These are phyloP conservation scores for Acacia acuminata DNA, from an alignment of 306 rosid species.

Conservation along the genomic window DNA sequence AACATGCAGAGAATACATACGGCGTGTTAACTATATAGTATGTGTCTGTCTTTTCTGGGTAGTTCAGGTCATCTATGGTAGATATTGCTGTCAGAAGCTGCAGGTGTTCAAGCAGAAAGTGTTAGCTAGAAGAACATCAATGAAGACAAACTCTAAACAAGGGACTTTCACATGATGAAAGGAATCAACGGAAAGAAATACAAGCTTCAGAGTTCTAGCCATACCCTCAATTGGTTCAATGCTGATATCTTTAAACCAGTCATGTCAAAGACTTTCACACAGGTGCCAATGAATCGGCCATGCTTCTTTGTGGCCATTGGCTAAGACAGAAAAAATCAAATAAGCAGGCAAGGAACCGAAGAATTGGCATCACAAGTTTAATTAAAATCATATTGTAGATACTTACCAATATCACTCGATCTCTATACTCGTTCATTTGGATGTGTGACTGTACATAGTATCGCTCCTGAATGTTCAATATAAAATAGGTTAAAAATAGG, in stretches of 20 bases:
- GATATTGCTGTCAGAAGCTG: constrained; percentile 91
- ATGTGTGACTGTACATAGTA: constrained; percentile 93
- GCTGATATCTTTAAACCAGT: constrained; percentile 90
- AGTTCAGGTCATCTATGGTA: constrained; percentile 92
- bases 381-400: constrained; percentile 6
- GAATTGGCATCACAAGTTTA: constrained; percentile 9
- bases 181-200: background rate
- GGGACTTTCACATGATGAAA: background rate
- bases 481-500: constrained; percentile 10
- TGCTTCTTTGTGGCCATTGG: constrained; percentile 72
- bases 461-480: constrained; percentile 61
- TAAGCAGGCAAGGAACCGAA: constrained; percentile 13
- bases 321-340: constrained; percentile 45
- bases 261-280: constrained; percentile 93
- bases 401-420: constrained; percentile 82
- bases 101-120: constrained; percentile 33
- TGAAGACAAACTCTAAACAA: background rate
- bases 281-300: constrained; percentile 76
- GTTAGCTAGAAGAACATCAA: constrained; percentile 28
- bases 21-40: constrained; percentile 89
- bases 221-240: constrained; percentile 84
- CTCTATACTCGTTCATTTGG: constrained; percentile 93
- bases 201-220: background rate
- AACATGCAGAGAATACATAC: constrained; percentile 91
- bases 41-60: constrained; percentile 95